Conservation (phyloP, 225 moss, liverwort and hornwort species). For the Ulota crispa region DNA sequence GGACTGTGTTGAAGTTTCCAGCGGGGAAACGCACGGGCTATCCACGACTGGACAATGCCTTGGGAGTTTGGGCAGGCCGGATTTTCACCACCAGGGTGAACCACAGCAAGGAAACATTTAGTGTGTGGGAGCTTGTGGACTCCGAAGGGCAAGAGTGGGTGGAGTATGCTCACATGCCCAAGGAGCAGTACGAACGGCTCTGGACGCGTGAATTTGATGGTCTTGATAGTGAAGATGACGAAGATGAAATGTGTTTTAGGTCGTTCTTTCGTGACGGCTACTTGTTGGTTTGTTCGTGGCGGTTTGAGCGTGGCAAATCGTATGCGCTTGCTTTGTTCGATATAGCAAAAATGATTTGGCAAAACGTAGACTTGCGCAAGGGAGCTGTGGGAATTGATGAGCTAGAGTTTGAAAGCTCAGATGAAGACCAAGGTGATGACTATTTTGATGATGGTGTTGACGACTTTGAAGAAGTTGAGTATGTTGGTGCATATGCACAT, state of each 20-base stretch:
- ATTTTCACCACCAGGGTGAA: constrained; percentile 6
- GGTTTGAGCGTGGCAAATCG: not conserved
- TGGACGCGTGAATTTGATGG: not conserved
- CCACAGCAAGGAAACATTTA: not conserved
- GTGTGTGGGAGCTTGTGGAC: constrained; percentile 24
- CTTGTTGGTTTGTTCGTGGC: constrained; percentile 21
- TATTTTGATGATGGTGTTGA: too few species aligned
- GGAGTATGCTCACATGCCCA: not conserved
- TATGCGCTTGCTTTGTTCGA: constrained; percentile 8
- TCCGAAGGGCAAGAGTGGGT: constrained; percentile 12
- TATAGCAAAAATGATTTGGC: not conserved
- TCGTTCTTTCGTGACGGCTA: constrained; percentile 8
- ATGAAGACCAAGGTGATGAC: too few species aligned
- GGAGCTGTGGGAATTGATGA: too few species aligned
- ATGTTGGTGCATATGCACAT: too few species aligned
- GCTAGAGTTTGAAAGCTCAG: too few species aligned
- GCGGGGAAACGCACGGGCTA: too few species aligned
- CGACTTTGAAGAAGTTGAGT: too few species aligned
- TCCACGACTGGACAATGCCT: not conserved
- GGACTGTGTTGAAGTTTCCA: not conserved
- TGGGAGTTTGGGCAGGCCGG: constrained; percentile 23
- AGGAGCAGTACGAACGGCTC: not conserved
- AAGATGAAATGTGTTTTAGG: not conserved
- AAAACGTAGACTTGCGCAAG: too few species aligned
- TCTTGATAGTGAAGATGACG: not conserved